phyloP scores from a whole-genome alignment of 306 rosid species.

The Oxytropis ochrocephala region DNA sequence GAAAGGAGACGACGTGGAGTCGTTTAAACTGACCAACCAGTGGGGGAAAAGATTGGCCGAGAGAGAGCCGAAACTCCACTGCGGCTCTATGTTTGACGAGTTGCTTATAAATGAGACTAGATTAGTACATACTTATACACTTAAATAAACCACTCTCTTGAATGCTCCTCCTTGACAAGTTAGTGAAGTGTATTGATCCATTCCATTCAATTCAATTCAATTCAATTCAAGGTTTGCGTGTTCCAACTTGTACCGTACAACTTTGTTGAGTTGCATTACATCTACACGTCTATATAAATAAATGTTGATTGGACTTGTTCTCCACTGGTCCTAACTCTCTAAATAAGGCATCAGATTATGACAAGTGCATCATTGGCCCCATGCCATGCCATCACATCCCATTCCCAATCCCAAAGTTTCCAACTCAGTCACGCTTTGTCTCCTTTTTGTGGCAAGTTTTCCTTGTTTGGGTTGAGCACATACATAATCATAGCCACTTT shows the following conservation, averaged over 20 bases:
- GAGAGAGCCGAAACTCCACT: too few relatives aligned
- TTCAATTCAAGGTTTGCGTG: not conserved
- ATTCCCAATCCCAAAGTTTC: not conserved
- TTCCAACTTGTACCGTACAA: not conserved
- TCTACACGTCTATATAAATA: not conserved
- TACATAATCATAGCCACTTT: not conserved
- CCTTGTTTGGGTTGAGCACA: conserved; percentile 10
- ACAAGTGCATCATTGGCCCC: not conserved
- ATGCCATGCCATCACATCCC: too few relatives aligned
- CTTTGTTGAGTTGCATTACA: not conserved
- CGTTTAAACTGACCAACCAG: too few relatives aligned
- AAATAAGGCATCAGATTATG: not conserved
- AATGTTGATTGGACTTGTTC: conserved; percentile 4
- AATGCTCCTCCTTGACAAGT: too few relatives aligned
- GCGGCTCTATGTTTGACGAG: too few relatives aligned
- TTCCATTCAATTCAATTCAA: too few relatives aligned
- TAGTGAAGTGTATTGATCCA: too few relatives aligned
- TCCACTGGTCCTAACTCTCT: not conserved
- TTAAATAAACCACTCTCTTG: too few relatives aligned
- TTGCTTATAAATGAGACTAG: too few relatives aligned
- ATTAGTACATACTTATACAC: too few relatives aligned
- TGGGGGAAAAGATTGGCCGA: too few relatives aligned
- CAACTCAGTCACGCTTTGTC: conserved; percentile 18
- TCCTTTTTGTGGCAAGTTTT: conserved; percentile 8
- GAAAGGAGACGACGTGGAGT: too few relatives aligned